These are phyloP conservation scores for Mycena polygramma DNA, from an alignment of 768 basidiomycete genomes.

Conservation along the genomic window DNA sequence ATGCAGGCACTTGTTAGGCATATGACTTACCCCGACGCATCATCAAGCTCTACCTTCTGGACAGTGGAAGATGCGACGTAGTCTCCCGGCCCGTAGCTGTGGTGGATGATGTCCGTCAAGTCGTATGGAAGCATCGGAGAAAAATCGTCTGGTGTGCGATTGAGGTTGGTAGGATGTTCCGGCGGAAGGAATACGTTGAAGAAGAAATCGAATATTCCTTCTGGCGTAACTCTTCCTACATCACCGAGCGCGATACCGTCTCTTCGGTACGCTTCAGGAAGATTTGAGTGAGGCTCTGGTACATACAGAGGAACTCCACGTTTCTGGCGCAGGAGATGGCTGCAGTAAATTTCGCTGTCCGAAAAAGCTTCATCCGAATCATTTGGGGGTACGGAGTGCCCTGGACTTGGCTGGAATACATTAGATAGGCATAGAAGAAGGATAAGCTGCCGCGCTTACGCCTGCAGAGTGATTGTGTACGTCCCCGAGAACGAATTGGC, in stretches of 20 bases:
- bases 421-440: not conserved
- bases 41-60: not conserved
- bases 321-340: not conserved
- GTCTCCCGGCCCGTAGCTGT: not conserved
- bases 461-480: not conserved
- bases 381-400: not conserved
- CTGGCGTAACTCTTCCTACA: not conserved
- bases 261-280: not conserved
- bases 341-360: not conserved
- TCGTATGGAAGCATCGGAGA: not conserved
- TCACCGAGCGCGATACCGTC: not conserved
- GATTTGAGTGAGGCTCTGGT: not conserved
- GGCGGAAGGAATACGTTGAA: not conserved
- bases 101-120: not conserved
- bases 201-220: not conserved
- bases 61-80: not conserved
- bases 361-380: not conserved
- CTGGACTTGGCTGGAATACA: not conserved
- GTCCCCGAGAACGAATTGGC: not conserved
- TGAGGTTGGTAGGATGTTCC: not conserved
- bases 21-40: not conserved
- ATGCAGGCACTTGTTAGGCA: not conserved
- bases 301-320: not conserved
- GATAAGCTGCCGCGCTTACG: not conserved
- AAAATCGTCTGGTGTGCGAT: not conserved